These are phyloP conservation scores for Tulasnella calospora DNA, from an alignment of 768 basidiomycete genomes.

Conservation along the genomic window DNA sequence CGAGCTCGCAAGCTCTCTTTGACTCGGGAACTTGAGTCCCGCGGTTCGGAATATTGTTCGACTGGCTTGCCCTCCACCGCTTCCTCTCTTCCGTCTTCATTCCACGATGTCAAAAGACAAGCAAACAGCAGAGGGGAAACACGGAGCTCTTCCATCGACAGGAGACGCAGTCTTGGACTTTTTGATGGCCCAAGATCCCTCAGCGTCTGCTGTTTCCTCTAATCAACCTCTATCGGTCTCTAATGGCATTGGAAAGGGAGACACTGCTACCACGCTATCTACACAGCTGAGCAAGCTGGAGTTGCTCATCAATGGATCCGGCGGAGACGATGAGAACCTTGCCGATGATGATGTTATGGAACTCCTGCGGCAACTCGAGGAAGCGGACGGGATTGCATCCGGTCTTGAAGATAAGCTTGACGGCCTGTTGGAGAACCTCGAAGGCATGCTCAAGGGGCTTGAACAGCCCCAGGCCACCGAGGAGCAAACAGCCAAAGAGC, in stretches of 20 bases:
- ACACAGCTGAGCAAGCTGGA: background rate
- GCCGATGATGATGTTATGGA: conserved; percentile 33
- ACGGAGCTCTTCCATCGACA: background rate
- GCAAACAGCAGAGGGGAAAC: background rate
- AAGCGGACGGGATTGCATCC: conserved; percentile 54
- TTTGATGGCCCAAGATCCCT: conserved; percentile 1
- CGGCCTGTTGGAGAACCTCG: conserved; percentile 47
- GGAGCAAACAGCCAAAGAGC: background rate
- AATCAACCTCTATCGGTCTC: background rate
- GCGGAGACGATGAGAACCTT: background rate
- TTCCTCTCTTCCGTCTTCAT: background rate
- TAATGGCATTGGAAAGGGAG: background rate
- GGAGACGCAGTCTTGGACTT: conserved; percentile 23
- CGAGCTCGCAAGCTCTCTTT: background rate
- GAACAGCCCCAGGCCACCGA: background rate
- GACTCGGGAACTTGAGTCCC: background rate
- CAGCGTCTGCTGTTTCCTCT: background rate
- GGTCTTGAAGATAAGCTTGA: conserved; percentile 63
- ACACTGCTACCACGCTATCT: background rate
- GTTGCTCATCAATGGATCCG: background rate
- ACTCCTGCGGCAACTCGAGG: conserved; percentile 52
- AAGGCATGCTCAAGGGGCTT: conserved; percentile 4
- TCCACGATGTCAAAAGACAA: background rate
- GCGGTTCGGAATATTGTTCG: background rate
- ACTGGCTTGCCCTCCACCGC: background rate